phyloP scores from a whole-genome alignment of 1,284 basidiomycete species.

The Cystobasidium pallidum region DNA sequence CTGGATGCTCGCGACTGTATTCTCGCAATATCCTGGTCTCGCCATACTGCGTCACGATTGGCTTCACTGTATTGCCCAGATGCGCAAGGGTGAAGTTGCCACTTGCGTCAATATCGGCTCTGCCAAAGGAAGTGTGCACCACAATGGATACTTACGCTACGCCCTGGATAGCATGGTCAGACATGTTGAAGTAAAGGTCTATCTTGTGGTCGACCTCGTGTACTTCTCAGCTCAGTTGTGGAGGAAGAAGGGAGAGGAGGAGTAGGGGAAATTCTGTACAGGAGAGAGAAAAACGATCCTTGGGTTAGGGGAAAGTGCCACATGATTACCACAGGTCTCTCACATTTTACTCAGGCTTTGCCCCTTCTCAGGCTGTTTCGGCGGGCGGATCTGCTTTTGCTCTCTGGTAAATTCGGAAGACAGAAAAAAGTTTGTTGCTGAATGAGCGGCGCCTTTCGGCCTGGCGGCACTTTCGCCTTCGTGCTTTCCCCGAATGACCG shows the following conservation, averaged over 20 bases:
- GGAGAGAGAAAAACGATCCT: not conserved
- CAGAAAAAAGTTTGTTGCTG: not conserved
- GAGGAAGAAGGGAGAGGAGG: not conserved
- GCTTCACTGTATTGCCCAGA: conserved; percentile 21
- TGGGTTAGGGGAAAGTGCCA: not conserved
- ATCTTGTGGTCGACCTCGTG: conserved; percentile 5
- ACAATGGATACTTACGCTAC: conserved; percentile 7
- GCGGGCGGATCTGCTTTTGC: not conserved
- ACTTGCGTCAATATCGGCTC: conserved; percentile 12
- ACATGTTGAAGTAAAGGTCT: not conserved
- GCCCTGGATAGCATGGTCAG: conserved; percentile 8
- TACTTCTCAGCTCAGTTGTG: not conserved
- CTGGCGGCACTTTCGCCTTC: not conserved
- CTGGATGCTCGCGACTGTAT: not conserved
- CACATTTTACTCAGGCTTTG: conserved; percentile 1
- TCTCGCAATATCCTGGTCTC: conserved; percentile 23
- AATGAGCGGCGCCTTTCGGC: not conserved
- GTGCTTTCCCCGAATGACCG: conserved; percentile 4
- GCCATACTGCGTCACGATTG: conserved; percentile 20
- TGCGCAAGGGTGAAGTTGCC: not conserved
- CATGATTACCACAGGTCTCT: not conserved
- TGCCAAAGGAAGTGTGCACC: not conserved
- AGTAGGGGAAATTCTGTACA: not conserved
- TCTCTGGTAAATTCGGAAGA: not conserved
- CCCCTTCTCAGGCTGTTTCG: not conserved